Evolutionary conservation across 1,284 basidiomycete species (phyloP), one percentile per base, ranked within the genome.

Genomic region (Puccinia polysora): DNA sequence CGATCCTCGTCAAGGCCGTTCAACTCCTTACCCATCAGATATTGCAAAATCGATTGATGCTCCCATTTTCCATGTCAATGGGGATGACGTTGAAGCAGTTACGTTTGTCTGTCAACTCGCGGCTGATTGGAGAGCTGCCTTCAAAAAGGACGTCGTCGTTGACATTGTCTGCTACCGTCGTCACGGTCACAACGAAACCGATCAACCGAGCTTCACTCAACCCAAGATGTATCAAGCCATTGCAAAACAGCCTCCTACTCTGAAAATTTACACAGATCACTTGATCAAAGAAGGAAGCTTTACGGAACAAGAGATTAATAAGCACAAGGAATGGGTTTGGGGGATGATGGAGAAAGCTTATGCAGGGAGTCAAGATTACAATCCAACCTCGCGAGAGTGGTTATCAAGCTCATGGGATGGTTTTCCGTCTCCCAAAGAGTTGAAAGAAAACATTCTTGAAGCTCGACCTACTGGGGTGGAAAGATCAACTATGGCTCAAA

Each of bases 321-420:
- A 97, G 80, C 96, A 98, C 84, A 91, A 91, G 84, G 91, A 90
- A 80, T 98, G 96, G 96, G 96, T 99, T 0, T 97, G 92, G 94
- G 89, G 91, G 55, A 93, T 94, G 89, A 85, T 99, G 73, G 95
- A 98, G 82, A 93, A 89, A 82, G 92, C 95, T 15, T 87, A 89
- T 30, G 88, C 86, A 55, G 92, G 86, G 47, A 85, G 90, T 32
- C 97, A 97, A 83, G 91, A 94, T 80, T 99, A 98, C 81, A 87
- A 91, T 65, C 90, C 95, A 32, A 89, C 90, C 7, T 86, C 86
- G 76, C 89, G 91, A 79, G 96, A 99, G 81, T 98, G 96, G 96
- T 87, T 98, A 64, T 97, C 95, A 10, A 89, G 91, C 36, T 90
- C 92, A 7, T 99, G 96, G 96, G 91, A 91, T 74, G 95, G 95